phyloP scores from a whole-genome alignment of 345 rosid genomes.

The Raphanus raphanistrum region DNA sequence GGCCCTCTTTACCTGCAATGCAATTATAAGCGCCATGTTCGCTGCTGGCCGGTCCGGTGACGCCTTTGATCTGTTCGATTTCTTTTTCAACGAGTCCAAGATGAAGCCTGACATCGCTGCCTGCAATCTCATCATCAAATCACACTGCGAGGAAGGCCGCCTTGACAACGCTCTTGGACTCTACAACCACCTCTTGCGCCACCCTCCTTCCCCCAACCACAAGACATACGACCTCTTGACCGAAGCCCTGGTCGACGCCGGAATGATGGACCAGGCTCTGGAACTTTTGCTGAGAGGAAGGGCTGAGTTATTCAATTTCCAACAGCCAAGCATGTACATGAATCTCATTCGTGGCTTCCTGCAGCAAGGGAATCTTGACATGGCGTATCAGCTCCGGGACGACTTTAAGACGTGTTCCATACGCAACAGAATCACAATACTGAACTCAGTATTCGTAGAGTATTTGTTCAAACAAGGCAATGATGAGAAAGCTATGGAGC shows the following conservation, averaged over 20 bases:
- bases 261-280: background rate
- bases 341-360: background rate
- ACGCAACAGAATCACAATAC: background rate
- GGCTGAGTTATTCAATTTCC: background rate
- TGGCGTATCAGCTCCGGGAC: background rate
- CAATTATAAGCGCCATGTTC: background rate
- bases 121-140: background rate
- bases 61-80: background rate
- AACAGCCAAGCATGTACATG: background rate
- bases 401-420: background rate
- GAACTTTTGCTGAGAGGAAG: background rate
- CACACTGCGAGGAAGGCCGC: background rate
- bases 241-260: background rate
- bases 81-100: background rate
- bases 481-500: background rate
- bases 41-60: background rate
- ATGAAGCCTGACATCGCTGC: background rate
- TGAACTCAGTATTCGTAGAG: background rate
- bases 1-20: background rate
- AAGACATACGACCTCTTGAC: background rate
- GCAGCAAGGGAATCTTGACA: background rate
- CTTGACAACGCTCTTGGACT: background rate
- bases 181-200: background rate
- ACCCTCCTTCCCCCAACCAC: background rate
- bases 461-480: background rate